Base-by-base conservation (phyloP, 164 flowering plant genomes). In the Echeveria elegans region DNA sequence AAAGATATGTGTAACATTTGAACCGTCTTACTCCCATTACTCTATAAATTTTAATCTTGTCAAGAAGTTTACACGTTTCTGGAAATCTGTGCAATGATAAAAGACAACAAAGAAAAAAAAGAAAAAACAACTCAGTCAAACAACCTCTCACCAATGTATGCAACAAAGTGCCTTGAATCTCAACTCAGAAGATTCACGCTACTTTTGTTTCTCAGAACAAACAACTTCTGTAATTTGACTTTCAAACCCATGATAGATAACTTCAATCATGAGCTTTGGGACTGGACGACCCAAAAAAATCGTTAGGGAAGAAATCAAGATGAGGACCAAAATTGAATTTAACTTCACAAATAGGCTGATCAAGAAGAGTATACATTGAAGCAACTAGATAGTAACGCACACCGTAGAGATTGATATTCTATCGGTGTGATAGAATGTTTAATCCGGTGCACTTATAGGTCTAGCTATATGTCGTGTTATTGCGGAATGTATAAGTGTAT, bases 241-340 rank as follows among this genome's bases (percentile, higher is more conserved):
- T 65, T 88, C 91, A 70, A 73, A 77, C 34, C 84, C 88, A 68
- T 86, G 95, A 77, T 88, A 94, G 43, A 96, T 89, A 76, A 83
- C 96, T 73, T 91, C 99, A 71, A 80, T 72, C 97, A 94, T 94
- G 63, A 92, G 95, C 58, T 50, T 77, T 36, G 99, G 99, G 9
- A 73, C 34, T 24, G 90, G 82, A 62, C 95, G 90, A n/a, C 75
- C 92, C 29, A 73, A 82, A 65, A n/a, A 89, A 87, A 40, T 85
- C 87, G 26, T 83, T 76, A 1, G 99, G 97, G 68, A 84, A 88
- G 71, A 53, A 85, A 29, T 88, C 96, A 77, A 94, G 89, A 58
- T 91, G 91, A 61, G 99, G 99, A 24, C 99, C 97, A 64, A 94
- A 94, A 70, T 94, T 94, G 85, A 94, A 94, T 80, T 79, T 87